phyloP scores from a whole-genome alignment of 441 rosid genomes.

The Gossypium schwendimanii region DNA sequence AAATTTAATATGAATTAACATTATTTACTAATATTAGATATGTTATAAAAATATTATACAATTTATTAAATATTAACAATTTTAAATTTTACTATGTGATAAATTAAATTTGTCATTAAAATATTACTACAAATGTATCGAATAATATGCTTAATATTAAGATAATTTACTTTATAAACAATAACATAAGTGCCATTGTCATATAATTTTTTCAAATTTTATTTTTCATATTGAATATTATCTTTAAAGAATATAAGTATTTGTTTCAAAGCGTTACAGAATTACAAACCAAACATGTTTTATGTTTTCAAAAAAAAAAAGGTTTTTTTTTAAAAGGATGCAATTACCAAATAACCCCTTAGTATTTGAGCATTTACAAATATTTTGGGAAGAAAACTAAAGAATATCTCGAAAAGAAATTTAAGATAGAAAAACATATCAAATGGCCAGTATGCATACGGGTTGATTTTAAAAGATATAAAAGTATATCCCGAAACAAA shows the following conservation, averaged over 20 bases:
- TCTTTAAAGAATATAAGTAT: neutral
- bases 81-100: neutral
- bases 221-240: neutral
- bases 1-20: neutral
- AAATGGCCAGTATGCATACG: neutral
- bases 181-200: neutral
- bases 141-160: neutral
- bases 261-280: neutral
- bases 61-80: neutral
- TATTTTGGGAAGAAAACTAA: neutral
- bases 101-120: neutral
- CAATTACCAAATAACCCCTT: neutral
- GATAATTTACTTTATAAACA: neutral
- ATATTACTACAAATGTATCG: neutral
- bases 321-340: neutral
- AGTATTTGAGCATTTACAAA: neutral
- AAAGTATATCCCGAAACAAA: neutral
- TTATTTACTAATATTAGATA: neutral
- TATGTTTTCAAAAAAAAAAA: neutral
- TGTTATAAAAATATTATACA: neutral
- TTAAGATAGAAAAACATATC: neutral
- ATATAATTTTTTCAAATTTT: neutral
- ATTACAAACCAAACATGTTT: neutral
- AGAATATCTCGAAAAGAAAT: neutral
- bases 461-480: neutral